Evolutionary conservation across 23 red algal genomes (phyloP), one percentile per base, ranked within the genome.

Genomic region (Gracilaria caudata): DNA sequence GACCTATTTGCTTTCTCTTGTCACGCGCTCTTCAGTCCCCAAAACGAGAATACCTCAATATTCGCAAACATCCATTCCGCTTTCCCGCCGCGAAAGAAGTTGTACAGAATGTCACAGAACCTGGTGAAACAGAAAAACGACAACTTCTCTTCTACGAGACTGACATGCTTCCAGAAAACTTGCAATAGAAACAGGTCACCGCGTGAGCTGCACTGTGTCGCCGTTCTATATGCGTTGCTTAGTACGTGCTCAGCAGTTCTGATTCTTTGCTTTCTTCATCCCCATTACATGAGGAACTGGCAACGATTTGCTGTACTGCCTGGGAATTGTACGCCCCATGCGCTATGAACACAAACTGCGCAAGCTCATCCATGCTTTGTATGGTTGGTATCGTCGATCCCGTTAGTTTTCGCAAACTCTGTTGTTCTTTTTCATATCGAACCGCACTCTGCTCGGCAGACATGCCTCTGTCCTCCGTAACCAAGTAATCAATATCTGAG

Each of bases 61-160:
- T 94, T 14, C 64, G 92, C 43, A 88, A 89, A 53, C 92, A 94
- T 64, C 92, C 92, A 65, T 94, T 94, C 92, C 72, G 84, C 64
- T 94, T 94, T 74, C 92, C 92, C 19, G 83, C 83, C 28, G 82
- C 92, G 11, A 88, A 87, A 26, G 92, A 87, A 58, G 84, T 89
- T 37, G 92, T 94, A 60, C 82, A 89, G 36, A 88, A 94, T 81
- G 83, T 94, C 29, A 87, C 82, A 1, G 92, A 94, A 80, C 92
- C 92, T 19, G 92, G 92, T 28, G 92, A 94, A 74, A 79, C 51
- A 38, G 82, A 72, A 49, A 93, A 93, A 51, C 80, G 90, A 3
- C 90, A 93, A 78, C 64, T 93, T 23, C 47, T 93, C 4, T 86
- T 93, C 51, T 93, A 93, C 57, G 90, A 93, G 36, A 59, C 61